phyloP scores from a whole-genome alignment of 2,329 filamentous ascomycete genomes.

The Teratosphaeria destructans region DNA sequence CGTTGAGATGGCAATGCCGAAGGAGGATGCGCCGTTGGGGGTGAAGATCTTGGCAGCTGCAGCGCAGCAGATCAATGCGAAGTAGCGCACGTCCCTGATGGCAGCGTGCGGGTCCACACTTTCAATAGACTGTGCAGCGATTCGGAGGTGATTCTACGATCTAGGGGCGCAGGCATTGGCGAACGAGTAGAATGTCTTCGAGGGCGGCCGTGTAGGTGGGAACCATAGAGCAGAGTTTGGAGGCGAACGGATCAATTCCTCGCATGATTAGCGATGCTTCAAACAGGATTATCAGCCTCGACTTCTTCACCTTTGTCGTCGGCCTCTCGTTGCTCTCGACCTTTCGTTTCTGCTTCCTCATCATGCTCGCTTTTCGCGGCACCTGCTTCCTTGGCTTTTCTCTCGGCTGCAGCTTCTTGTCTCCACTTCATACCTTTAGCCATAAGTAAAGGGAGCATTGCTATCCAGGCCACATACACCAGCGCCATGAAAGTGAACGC shows the following conservation, averaged over 20 bases:
- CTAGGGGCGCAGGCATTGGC: too few relatives aligned
- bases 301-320: neutral
- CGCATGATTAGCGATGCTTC: neutral
- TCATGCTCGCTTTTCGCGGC: neutral
- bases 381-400: neutral
- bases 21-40: neutral
- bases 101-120: neutral
- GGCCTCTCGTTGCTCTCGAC: neutral
- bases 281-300: neutral
- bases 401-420: constrained; percentile 5
- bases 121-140: neutral
- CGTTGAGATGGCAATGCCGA: neutral
- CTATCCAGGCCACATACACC: constrained; percentile 12
- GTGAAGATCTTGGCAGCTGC: neutral
- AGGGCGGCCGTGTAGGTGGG: neutral
- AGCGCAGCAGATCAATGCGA: neutral
- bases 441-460: constrained; percentile 16
- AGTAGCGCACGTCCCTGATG: neutral
- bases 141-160: too few relatives aligned
- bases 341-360: neutral
- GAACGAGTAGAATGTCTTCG: too few relatives aligned
- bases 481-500: constrained; percentile 11
- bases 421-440: constrained; percentile 12
- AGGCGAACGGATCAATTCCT: neutral
- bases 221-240: neutral